Percentiles rank a stretch among this genome's conserved stretches.
phyloP scores from a whole-genome alignment of 176 grass and related monocot species.

The Guadua angustifolia region DNA sequence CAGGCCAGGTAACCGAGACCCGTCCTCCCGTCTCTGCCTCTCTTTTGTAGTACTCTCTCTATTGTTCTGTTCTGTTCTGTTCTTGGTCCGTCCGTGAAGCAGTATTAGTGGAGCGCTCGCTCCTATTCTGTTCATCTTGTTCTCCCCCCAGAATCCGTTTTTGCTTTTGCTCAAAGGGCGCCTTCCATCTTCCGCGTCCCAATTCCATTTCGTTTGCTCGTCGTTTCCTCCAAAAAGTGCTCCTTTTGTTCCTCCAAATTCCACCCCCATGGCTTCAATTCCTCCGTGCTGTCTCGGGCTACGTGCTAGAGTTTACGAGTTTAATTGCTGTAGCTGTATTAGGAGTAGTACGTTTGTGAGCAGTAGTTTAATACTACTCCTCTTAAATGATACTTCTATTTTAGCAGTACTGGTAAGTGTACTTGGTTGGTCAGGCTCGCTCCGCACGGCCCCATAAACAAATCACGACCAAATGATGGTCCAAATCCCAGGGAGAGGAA shows the following conservation, averaged over 20 bases:
- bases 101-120: not conserved
- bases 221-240: not conserved
- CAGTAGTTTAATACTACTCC: not conserved
- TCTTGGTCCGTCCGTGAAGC: not conserved
- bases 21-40: not conserved
- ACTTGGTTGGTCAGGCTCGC: conserved; percentile 35
- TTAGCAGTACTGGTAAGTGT: not conserved
- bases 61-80: not conserved
- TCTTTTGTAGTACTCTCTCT: not conserved
- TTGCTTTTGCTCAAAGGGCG: not conserved
- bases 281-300: conserved; percentile 42
- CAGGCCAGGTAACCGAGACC: not conserved
- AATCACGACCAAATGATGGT: conserved; percentile 51
- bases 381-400: conserved; percentile 34
- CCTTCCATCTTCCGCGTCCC: not conserved
- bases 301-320: not conserved
- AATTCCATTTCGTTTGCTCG: not conserved
- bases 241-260: conserved; percentile 31
- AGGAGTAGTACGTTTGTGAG: not conserved
- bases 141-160: not conserved
- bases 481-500: conserved; percentile 35
- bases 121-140: not conserved
- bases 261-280: conserved; percentile 21
- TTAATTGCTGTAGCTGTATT: not conserved
- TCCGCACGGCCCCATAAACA: conserved; percentile 32